These are phyloP conservation scores for Phytophthora tentaculata DNA, from an alignment of 352 stramenopile genomes.

Conservation along the genomic window DNA sequence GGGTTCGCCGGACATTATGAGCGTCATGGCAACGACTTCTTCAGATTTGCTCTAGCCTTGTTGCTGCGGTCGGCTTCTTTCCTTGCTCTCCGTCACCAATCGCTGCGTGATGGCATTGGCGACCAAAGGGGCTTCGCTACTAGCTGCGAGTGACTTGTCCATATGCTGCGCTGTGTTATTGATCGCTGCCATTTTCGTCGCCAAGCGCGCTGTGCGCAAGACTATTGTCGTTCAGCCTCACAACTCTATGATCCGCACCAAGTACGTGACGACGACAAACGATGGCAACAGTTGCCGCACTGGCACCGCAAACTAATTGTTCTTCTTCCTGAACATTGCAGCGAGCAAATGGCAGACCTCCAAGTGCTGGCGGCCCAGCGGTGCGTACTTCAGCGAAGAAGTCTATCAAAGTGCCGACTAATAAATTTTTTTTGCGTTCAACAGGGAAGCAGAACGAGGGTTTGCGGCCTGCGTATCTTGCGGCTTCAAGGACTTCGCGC, in stretches of 20 bases:
- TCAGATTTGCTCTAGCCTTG: conserved; percentile 14
- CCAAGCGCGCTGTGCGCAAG: conserved; percentile 18
- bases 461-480: conserved; percentile 47
- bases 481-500: conserved; percentile 62
- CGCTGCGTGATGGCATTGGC: conserved; percentile 12
- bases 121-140: conserved; percentile 9
- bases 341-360: conserved; percentile 32
- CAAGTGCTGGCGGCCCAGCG: conserved; percentile 26
- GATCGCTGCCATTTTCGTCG: conserved; percentile 25
- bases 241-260: conserved; percentile 25
- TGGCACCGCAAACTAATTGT: conserved; percentile 11
- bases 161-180: conserved; percentile 39
- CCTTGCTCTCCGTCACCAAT: too few species aligned
- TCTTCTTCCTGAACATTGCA: conserved; percentile 15
- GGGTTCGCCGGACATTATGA: conserved; percentile 1
- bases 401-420: conserved; percentile 2
- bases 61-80: too few species aligned
- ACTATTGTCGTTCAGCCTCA: background rate
- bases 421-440: background rate
- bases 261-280: conserved; percentile 33
- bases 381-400: conserved; percentile 16
- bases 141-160: conserved; percentile 25
- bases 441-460: conserved; percentile 47
- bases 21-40: conserved; percentile 14
- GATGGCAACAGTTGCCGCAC: background rate